These are phyloP conservation scores for Malbranchea zuffiana DNA, from an alignment of 2,329 filamentous ascomycete species.

Conservation along the genomic window DNA sequence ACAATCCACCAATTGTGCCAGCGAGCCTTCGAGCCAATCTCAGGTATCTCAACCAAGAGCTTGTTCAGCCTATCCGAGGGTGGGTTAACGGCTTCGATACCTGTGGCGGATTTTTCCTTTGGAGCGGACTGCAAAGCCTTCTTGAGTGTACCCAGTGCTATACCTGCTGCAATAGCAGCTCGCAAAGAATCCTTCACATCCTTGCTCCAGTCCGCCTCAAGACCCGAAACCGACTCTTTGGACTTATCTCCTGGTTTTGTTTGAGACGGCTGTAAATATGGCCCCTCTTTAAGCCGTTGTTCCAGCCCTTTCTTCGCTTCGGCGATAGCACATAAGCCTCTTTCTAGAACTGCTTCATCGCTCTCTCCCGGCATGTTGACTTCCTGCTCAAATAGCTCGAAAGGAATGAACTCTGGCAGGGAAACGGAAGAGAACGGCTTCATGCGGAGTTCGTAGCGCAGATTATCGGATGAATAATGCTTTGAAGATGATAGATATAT, in stretches of 20 bases:
- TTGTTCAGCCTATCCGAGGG: conserved; percentile 14
- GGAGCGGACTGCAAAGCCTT: conserved; percentile 39
- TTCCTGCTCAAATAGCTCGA: conserved; percentile 47
- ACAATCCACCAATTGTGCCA: conserved; percentile 39
- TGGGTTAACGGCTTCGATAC: conserved; percentile 5
- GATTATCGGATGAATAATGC: conserved; percentile 55
- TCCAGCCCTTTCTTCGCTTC: conserved; percentile 37
- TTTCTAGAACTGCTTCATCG: conserved; percentile 31
- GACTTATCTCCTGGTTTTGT: conserved; percentile 2
- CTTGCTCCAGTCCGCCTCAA: conserved; percentile 51
- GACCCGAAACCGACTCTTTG: conserved; percentile 33
- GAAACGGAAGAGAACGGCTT: conserved; percentile 63
- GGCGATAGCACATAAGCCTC: conserved; percentile 29
- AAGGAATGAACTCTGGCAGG: conserved; percentile 56
- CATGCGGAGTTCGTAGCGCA: conserved; percentile 78
- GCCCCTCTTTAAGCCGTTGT: conserved; percentile 29
- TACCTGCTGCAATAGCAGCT: conserved; percentile 59
- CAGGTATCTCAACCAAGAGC: conserved; percentile 30
- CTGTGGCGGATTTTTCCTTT: conserved; percentile 4
- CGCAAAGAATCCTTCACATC: conserved; percentile 52
- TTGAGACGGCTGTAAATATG: conserved; percentile 21
- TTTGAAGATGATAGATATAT: conserved; percentile 42
- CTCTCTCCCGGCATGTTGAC: conserved; percentile 35
- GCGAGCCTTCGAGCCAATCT: conserved; percentile 29
- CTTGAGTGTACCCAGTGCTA: conserved; percentile 51